Conservation (phyloP, 495 filamentous ascomycete genomes). For the Cenococcum geophilum region DNA sequence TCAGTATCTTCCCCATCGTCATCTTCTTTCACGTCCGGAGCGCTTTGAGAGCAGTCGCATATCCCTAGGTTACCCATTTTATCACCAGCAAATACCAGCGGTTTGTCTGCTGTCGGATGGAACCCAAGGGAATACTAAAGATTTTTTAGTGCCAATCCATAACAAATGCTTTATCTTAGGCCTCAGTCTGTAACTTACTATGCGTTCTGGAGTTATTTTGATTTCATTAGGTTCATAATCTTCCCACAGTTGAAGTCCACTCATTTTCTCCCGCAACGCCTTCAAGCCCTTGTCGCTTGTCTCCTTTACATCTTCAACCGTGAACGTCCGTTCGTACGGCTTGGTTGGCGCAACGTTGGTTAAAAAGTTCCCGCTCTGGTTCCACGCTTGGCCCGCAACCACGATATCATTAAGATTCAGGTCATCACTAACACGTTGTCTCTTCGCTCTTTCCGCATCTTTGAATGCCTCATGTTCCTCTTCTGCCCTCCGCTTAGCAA, state of each 20-base stretch:
- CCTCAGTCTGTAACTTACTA: constrained; percentile 37
- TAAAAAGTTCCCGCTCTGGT: constrained; percentile 48
- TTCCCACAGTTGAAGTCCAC: constrained; percentile 70
- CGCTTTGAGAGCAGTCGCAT: constrained; percentile 79
- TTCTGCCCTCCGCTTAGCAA: constrained; percentile 73
- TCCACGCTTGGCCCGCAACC: constrained; percentile 62
- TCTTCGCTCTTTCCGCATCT: constrained; percentile 62
- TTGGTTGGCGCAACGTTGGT: constrained; percentile 59
- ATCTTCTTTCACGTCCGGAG: constrained; percentile 40
- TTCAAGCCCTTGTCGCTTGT: constrained; percentile 74
- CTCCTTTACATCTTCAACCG: constrained; percentile 69
- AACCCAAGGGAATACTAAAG: constrained; percentile 71
- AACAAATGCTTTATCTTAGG: background rate
- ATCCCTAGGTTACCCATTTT: constrained; percentile 91
- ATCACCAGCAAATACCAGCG: constrained; percentile 90
- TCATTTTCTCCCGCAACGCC: constrained; percentile 74
- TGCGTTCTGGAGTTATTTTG: constrained; percentile 85
- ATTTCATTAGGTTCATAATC: constrained; percentile 78
- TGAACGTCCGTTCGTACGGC: constrained; percentile 76
- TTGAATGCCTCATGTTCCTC: constrained; percentile 57
- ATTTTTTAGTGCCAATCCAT: no score
- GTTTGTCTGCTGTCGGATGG: constrained; percentile 78
- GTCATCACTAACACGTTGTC: constrained; percentile 62
- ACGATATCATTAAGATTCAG: constrained; percentile 71
- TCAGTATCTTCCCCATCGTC: constrained; percentile 59